Evolutionary conservation across 805 yeast genomes (phyloP), one percentile per base, ranked within the genome.

Genomic region (Candida saitoana): DNA sequence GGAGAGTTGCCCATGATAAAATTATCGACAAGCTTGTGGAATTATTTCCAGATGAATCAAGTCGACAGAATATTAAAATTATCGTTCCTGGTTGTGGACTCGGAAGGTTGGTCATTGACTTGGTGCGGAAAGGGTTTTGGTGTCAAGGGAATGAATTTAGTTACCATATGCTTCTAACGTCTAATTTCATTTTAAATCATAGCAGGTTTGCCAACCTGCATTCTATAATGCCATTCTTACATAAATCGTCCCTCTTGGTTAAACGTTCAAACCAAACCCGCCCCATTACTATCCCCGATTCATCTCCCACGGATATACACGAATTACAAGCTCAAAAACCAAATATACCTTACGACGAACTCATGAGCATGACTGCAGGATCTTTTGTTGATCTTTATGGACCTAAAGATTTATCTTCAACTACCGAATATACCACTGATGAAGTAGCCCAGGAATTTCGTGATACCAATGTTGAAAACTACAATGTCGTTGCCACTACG

Each of bases 311-410:
- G 3, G 63, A 63, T 15, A 63, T 71, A 12, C 49, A 52, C 15
- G 46, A 50, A 5, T 40, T 72, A 7, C 60, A 63, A 20, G 40
- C 40, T 1, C 47, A 58, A 9, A 51, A 69, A 38, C 77, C 78
- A 0, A 41, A 49, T 0, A 65, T 77, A 2, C 70, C 71, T 0
- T 71, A 70, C 27, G 66, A 56, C 11, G 79, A 78, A 5, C 57
- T 78, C 36, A 77, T 85, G 84, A 76, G 86, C 0, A 82, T 84
- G 74, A 73, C 80, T 1, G 80, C 88, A 0, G 93, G 93, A 0
- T 80, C 86, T 0, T 85, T 85, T 55, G 71, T 73, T 3, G 89
- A 83, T 46, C 60, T 83, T 14, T 82, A 81, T 55, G 86, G 87
- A 0, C 80, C 82, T 0, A 54, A 61, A 1, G 56, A 60, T 38